A percentile compares a stretch with the other conserved stretches of the same genome.
Evolutionary conservation across 2,329 filamentous ascomycete genomes (phyloP).

Genomic region (Apiospora pterosperma): DNA sequence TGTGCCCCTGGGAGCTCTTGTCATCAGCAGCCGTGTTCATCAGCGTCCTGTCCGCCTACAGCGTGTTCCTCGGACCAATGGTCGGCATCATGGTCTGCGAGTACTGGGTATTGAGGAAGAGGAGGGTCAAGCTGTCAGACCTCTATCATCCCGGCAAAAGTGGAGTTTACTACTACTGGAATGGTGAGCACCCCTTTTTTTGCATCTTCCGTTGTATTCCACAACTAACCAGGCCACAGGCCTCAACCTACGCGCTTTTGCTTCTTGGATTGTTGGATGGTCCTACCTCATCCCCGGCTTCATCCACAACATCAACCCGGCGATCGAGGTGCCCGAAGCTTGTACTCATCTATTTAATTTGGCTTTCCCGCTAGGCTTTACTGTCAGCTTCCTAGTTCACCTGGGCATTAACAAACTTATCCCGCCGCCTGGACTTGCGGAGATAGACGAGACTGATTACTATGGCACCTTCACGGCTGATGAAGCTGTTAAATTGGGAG

Average conservation of each 20-base stretch:
- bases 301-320: neutral
- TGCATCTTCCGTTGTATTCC: too few species aligned
- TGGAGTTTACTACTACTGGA: slow-evolving; percentile 67
- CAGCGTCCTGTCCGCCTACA: slow-evolving; percentile 87
- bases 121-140: slow-evolving; percentile 74
- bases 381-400: neutral
- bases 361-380: neutral
- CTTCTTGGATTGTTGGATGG: neutral
- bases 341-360: neutral
- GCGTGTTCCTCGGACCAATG: slow-evolving; percentile 89
- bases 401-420: neutral
- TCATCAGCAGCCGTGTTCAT: slow-evolving; percentile 77
- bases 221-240: neutral
- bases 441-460: neutral
- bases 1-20: slow-evolving; percentile 84
- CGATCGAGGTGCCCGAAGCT: neutral
- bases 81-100: slow-evolving; percentile 87
- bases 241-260: neutral
- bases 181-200: neutral
- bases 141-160: slow-evolving; percentile 69
- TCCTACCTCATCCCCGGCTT: neutral
- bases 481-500: neutral
- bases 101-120: slow-evolving; percentile 81
- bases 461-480: neutral
- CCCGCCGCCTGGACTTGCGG: neutral